These are phyloP conservation scores for Evansstolkia leycettana DNA, from an alignment of 495 filamentous ascomycete species.

Conservation along the genomic window DNA sequence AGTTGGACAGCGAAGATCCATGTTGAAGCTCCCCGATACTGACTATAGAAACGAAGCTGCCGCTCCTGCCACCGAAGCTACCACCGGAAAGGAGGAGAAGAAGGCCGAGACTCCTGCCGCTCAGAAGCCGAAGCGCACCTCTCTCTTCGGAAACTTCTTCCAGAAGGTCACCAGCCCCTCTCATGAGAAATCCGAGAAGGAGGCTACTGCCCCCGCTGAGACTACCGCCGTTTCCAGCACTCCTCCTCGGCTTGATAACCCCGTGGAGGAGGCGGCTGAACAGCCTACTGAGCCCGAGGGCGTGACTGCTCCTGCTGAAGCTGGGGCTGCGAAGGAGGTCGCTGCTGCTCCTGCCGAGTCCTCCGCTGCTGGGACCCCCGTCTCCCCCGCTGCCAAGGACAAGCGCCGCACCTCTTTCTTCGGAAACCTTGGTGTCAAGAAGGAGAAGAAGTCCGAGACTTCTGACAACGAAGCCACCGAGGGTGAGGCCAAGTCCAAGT, in stretches of 20 bases:
- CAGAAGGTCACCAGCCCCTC: conserved; percentile 42
- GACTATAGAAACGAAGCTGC: conserved; percentile 3
- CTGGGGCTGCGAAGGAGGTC: conserved; percentile 14
- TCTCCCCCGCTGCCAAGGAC: conserved; percentile 26
- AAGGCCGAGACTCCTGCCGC: conserved; percentile 14
- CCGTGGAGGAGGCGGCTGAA: conserved; percentile 30
- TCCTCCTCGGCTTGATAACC: conserved; percentile 40
- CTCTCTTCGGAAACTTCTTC: conserved; percentile 42
- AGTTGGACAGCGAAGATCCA: background rate
- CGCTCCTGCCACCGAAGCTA: conserved; percentile 11
- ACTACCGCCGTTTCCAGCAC: conserved; percentile 30
- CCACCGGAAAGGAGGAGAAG: conserved; percentile 14
- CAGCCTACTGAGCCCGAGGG: conserved; percentile 33
- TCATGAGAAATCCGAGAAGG: conserved; percentile 40
- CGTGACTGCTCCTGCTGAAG: conserved; percentile 29
- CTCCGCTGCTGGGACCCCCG: conserved; percentile 12
- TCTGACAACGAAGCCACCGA: conserved; percentile 39
- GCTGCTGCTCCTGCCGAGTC: conserved; percentile 20
- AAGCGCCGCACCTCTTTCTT: conserved; percentile 48
- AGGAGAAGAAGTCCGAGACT: conserved; percentile 38
- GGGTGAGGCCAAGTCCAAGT: conserved; percentile 37
- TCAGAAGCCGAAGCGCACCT: conserved; percentile 36
- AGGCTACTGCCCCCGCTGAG: conserved; percentile 35
- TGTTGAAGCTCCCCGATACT: too few species aligned
- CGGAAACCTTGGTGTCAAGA: conserved; percentile 35